Base-by-base conservation (phyloP, 1,284 basidiomycete genomes). In the Tilletia walkeri region DNA sequence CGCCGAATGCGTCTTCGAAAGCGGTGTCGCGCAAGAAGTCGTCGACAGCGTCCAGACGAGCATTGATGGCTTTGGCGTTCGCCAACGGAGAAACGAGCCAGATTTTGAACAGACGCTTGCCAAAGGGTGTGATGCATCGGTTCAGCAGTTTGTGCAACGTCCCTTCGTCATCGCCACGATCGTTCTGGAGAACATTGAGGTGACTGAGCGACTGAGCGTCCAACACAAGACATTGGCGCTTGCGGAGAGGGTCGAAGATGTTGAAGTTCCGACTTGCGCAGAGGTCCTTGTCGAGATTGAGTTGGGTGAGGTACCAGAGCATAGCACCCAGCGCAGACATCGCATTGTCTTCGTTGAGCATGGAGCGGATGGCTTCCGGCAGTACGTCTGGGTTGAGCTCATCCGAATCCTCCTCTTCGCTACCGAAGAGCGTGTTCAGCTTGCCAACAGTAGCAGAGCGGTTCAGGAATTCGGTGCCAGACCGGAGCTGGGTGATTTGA, bases 121-220 rank as follows among this genome's bases (percentile, higher is more conserved):
- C 82, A 65, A 79, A 82, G 1, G 82, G 81, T 10, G 82, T 83
- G 16, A 79, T 72, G 72, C 80, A 81, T 39, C 82, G 82, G 68
- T 82, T 83, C 69, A 83, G 77, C 65, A 83, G 72, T 49, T 76
- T 75, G 50, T 79, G 79, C 53, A 83, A 75, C 14, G 82, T 83
- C 48, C 82, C 82, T 63, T 75, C 73, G 47, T 79, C 79, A 14
- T 78, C 77, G 24, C 82, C 82, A 67, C 82, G 75, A 66, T 83
- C 82, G 70, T 83, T 83, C 67, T 78, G 74, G 48, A 83, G 70
- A 10, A 83, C 80, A 53, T 82, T 81, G 59, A 83, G 76, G 67
- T 83, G 82, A 38, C 74, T 73, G 47, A 83, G 76, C 39, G 80
- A 79, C 69, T 83, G 80, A 0, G 82, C 82, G 66, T 83, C 81